Conservation (phyloP, 2,329 filamentous ascomycete species). For the Penicillium glabrum region DNA sequence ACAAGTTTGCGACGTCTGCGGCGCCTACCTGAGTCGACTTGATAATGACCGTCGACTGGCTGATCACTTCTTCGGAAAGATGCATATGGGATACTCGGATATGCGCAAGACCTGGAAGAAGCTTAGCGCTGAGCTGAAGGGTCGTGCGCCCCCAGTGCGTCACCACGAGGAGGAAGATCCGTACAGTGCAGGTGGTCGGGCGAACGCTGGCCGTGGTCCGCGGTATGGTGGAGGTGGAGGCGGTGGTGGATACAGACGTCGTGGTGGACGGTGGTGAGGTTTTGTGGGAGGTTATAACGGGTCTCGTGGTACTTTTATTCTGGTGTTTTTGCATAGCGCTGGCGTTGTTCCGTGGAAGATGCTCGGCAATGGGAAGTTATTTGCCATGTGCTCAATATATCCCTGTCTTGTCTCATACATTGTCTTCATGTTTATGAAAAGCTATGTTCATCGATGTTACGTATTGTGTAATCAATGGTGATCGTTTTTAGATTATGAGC, state of each 20-base stretch:
- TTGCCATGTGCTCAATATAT: slow-evolving; percentile 20
- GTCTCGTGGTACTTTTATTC: slow-evolving; percentile 8
- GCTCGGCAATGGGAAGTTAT: slow-evolving; percentile 23
- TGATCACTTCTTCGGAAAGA: slow-evolving; percentile 99
- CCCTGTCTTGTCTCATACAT: background rate
- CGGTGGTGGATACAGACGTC: slow-evolving; percentile 43
- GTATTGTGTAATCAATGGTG: background rate
- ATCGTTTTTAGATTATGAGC: background rate
- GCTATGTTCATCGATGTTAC: background rate
- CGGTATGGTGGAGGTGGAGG: slow-evolving; percentile 44
- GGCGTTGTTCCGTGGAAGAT: slow-evolving; percentile 37
- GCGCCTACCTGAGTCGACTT: slow-evolving; percentile 85
- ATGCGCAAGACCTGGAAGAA: slow-evolving; percentile 92
- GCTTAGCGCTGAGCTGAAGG: slow-evolving; percentile 84
- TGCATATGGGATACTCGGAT: slow-evolving; percentile 96
- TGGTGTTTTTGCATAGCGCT: slow-evolving; percentile 42
- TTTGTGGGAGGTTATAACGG: slow-evolving; percentile 7
- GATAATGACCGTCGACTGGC: slow-evolving; percentile 93
- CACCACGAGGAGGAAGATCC: slow-evolving; percentile 56
- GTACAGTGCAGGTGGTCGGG: slow-evolving; percentile 45
- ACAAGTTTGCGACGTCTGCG: slow-evolving; percentile 97
- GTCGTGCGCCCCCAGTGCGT: slow-evolving; percentile 61
- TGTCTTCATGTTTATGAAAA: background rate
- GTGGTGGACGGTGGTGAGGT: slow-evolving; percentile 43
- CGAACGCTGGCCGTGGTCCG: slow-evolving; percentile 43